These are phyloP conservation scores for Staphylotrichum longicolle DNA, from an alignment of 495 filamentous ascomycete species.

Conservation along the genomic window DNA sequence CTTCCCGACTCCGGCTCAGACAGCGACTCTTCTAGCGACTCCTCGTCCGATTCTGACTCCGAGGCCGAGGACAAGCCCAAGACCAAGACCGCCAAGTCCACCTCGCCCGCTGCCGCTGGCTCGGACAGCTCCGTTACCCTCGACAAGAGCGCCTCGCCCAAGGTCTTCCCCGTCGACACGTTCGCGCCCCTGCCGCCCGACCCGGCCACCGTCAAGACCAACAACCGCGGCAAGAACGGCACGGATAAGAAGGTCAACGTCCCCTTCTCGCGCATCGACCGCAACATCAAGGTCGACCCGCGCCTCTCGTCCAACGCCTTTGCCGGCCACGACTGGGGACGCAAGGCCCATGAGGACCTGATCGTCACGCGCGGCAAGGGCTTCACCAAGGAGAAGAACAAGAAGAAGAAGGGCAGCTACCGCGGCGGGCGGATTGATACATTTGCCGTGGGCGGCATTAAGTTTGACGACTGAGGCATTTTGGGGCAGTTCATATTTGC, in stretches of 20 bases:
- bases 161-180: conserved; percentile 35
- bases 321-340: conserved; percentile 80
- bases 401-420: conserved; percentile 85
- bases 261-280: conserved; percentile 64
- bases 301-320: conserved; percentile 68
- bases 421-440: conserved; percentile 81
- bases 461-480: conserved; percentile 71
- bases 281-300: conserved; percentile 58
- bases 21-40: conserved; percentile 36
- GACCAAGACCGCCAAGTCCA: conserved; percentile 28
- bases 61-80: conserved; percentile 38
- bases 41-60: conserved; percentile 34
- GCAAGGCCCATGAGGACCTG: conserved; percentile 80
- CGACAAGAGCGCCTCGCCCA: conserved; percentile 42
- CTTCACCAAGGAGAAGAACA: conserved; percentile 99
- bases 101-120: conserved; percentile 16
- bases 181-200: conserved; percentile 52
- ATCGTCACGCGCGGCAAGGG: conserved; percentile 90
- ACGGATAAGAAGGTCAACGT: conserved; percentile 56
- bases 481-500: background rate
- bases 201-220: conserved; percentile 38
- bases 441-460: conserved; percentile 67
- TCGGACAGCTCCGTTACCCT: conserved; percentile 45
- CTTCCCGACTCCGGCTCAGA: conserved; percentile 43
- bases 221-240: conserved; percentile 44